Base-by-base conservation (phyloP, 2,329 filamentous ascomycete species). In the Apiospora rasikravindrae region DNA sequence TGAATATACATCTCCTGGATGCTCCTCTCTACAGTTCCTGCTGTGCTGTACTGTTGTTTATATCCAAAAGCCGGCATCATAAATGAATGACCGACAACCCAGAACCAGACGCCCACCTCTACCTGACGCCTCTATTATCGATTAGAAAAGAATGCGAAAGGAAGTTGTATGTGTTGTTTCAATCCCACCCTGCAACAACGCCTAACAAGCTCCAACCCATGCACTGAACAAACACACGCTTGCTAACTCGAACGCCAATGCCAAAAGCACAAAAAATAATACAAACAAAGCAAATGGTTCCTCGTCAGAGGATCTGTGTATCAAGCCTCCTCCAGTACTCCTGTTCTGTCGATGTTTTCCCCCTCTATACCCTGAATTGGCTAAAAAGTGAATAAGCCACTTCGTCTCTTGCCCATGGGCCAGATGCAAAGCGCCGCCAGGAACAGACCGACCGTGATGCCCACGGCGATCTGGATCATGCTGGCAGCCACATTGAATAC, bases 401-500 rank as follows among this genome's bases (percentile, higher is more conserved):
- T 87, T 61, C 86, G 82, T 61, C 85, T 82, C 77, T 87, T 87
- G 51, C 85, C 86, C 45, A 87, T 79, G 7, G 86, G 86, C 73
- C 87, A 87, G 7, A 88, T 80, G 29, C 87, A 76, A 44, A 88
- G 77, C 2, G 86, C 85, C 72, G 85, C 86, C 73, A 88, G 76
- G 73, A 88, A 88, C 8, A 88, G 78, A 2, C 86, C 86, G 14
- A 87, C 83, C 7, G 86, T 86, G 69, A 88, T 87, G 19, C 86
- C 86, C 73, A 87, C 86, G 19, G 86, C 86, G 71, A 87, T 86
- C 76, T 88, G 85, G 51, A 87, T 85, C 86, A 88, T 87, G 42
- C 83, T 85, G 1, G 83, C 85, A 16, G 84, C 85, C 14, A 86
- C 84, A 33, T 83, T 83, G 73, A 85, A 86, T 6, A 85, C 81